Evolutionary conservation across 371 early-diverging fungal genomes (phyloP).

Genomic region (Actinomortierella ambigua): DNA sequence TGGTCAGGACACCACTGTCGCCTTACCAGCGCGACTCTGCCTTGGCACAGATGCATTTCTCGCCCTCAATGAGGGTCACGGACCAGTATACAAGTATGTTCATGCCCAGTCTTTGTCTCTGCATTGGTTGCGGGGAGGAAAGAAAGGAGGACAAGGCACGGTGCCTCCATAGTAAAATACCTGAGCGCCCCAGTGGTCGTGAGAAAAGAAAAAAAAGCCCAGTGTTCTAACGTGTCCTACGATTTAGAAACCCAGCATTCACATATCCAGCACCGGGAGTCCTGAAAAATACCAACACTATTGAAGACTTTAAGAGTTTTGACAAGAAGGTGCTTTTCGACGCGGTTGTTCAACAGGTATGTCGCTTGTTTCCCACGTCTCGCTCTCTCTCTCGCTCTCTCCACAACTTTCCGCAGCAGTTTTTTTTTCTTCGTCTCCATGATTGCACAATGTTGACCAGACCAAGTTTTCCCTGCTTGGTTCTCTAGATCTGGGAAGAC

Average conservation of each 20-base stretch:
- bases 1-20: constrained; percentile 32
- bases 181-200: too few relatives aligned
- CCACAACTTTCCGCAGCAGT: background rate
- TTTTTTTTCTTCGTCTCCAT: background rate
- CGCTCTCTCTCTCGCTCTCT: background rate
- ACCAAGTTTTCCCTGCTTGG: background rate
- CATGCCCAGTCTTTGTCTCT: too few relatives aligned
- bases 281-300: constrained; percentile 87
- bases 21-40: constrained; percentile 48
- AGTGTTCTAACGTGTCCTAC: background rate
- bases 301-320: constrained; percentile 83
- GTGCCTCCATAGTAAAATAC: too few relatives aligned
- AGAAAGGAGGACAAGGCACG: too few relatives aligned
- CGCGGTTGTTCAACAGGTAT: constrained; percentile 61
- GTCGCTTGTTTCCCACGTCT: too few relatives aligned
- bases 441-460: background rate
- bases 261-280: constrained; percentile 59
- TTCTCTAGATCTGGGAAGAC: constrained; percentile 65
- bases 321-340: constrained; percentile 79
- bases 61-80: background rate
- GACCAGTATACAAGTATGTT: constrained; percentile 15
- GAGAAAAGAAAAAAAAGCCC: too few relatives aligned
- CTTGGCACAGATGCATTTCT: constrained; percentile 49
- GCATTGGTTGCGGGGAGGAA: too few relatives aligned
- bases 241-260: constrained; percentile 51